phyloP scores from a whole-genome alignment of 1,139 yeast genomes.

The Diutina ranongensis region DNA sequence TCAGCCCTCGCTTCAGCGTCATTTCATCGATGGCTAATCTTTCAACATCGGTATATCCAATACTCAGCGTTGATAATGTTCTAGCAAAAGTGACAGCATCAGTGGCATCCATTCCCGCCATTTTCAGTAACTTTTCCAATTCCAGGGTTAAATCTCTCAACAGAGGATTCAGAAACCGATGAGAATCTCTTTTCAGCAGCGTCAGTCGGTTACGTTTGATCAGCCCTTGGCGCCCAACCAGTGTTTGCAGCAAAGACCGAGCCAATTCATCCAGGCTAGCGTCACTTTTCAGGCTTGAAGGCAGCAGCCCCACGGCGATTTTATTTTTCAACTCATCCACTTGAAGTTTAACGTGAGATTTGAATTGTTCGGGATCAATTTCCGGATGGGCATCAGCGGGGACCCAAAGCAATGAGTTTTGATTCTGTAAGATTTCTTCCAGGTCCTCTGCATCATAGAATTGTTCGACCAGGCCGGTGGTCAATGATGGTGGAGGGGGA shows the following conservation, averaged over 20 bases:
- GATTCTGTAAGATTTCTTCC: not conserved
- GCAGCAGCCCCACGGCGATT: slow-evolving; percentile 11
- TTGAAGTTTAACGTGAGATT: slow-evolving; percentile 68
- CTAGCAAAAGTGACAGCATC: slow-evolving; percentile 71
- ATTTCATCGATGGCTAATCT: slow-evolving; percentile 31
- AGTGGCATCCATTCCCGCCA: slow-evolving; percentile 63
- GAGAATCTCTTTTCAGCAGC: slow-evolving; percentile 8
- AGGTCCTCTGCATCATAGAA: not conserved
- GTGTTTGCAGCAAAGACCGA: not conserved
- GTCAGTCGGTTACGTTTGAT: slow-evolving; percentile 5
- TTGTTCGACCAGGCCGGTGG: not conserved
- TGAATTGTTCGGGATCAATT: slow-evolving; percentile 84
- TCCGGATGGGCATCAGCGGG: slow-evolving; percentile 93
- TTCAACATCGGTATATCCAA: slow-evolving; percentile 46
- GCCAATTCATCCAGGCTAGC: not conserved
- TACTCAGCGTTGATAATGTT: slow-evolving; percentile 49
- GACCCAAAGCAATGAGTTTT: slow-evolving; percentile 61
- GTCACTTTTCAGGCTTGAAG: not conserved
- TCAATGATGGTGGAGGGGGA: not conserved
- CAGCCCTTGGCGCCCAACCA: not conserved
- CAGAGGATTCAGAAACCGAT: slow-evolving; percentile 33
- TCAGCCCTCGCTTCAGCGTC: slow-evolving; percentile 1
- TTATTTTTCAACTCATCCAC: slow-evolving; percentile 60
- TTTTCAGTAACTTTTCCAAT: slow-evolving; percentile 49
- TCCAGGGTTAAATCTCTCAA: slow-evolving; percentile 57